These are phyloP conservation scores for Aspergillus ochraceoroseus DNA, from an alignment of 2,329 filamentous ascomycete genomes.

Conservation along the genomic window DNA sequence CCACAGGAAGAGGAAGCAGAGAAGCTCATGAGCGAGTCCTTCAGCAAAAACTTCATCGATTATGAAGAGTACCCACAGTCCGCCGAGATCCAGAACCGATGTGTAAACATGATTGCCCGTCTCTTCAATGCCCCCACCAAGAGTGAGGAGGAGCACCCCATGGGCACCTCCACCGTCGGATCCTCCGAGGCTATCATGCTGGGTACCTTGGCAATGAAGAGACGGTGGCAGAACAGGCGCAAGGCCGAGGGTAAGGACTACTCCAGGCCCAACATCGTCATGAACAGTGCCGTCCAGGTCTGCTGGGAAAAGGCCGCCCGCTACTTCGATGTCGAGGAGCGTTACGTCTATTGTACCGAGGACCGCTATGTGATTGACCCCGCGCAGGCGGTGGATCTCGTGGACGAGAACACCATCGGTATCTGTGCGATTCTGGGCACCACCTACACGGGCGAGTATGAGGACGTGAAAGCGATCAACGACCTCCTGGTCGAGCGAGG, in stretches of 20 bases:
- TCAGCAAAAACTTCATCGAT: slow-evolving; percentile 93
- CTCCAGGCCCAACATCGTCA: slow-evolving; percentile 83
- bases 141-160: slow-evolving; percentile 55
- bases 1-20: slow-evolving; percentile 83
- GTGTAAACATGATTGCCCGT: slow-evolving; percentile 82
- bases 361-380: slow-evolving; percentile 62
- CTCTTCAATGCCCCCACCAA: slow-evolving; percentile 73
- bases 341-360: slow-evolving; percentile 62
- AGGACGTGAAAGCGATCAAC: slow-evolving; percentile 88
- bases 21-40: slow-evolving; percentile 87
- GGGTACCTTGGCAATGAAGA: slow-evolving; percentile 78
- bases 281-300: slow-evolving; percentile 93
- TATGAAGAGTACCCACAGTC: slow-evolving; percentile 80
- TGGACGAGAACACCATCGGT: slow-evolving; percentile 73
- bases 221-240: slow-evolving; percentile 82
- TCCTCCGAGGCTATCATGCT: slow-evolving; percentile 66
- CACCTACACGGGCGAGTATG: slow-evolving; percentile 93
- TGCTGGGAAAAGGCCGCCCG: slow-evolving; percentile 92
- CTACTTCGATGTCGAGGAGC: slow-evolving; percentile 92
- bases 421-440: slow-evolving; percentile 89
- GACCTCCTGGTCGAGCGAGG: slow-evolving; percentile 71
- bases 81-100: slow-evolving; percentile 85
- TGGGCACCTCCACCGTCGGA: slow-evolving; percentile 85
- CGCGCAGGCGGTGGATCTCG: slow-evolving; percentile 55
- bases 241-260: slow-evolving; percentile 74